Percentiles rank a stretch among this genome's conserved stretches.
These are phyloP conservation scores for Pseudoperonospora humuli DNA, from an alignment of 352 stramenopile genomes.

Conservation along the genomic window DNA sequence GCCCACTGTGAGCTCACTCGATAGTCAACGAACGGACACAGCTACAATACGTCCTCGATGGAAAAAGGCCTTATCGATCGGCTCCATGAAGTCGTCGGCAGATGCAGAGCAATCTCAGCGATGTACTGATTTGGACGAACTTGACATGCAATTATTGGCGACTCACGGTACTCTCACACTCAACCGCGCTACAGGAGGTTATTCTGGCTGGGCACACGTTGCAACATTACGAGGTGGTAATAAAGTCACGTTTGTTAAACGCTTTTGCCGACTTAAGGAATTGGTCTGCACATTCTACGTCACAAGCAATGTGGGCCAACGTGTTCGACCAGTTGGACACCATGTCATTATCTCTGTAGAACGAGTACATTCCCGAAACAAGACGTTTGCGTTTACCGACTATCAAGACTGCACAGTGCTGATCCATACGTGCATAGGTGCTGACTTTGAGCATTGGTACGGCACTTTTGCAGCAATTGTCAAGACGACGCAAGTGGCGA, in stretches of 20 bases:
- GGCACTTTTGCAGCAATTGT: constrained; percentile 31
- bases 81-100: constrained; percentile 12
- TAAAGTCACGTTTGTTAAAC: constrained; percentile 17
- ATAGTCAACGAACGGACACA: constrained; percentile 3
- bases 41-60: constrained; percentile 6
- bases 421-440: constrained; percentile 29
- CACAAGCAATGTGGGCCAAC: constrained; percentile 9
- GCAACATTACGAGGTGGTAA: constrained; percentile 2
- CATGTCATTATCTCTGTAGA: constrained; percentile 37
- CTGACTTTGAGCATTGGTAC: constrained; percentile 45
- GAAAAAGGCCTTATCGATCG: constrained; percentile 23
- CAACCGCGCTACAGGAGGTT: constrained; percentile 17
- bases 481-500: constrained; percentile 29
- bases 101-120: constrained; percentile 20
- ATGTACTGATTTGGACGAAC: constrained; percentile 20
- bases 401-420: constrained; percentile 35
- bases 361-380: constrained; percentile 40
- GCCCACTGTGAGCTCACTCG: constrained; percentile 11
- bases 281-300: constrained; percentile 38
- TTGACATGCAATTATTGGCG: constrained; percentile 21
- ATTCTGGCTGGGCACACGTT: constrained; percentile 36
- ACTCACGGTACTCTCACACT: constrained; percentile 14
- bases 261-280: constrained; percentile 35
- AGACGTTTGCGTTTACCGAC: constrained; percentile 37
- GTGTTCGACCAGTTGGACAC: constrained; percentile 6